Evolutionary conservation across 768 basidiomycete genomes (phyloP), one percentile per base, ranked within the genome.

Genomic region (Fibroporia radiculosa): DNA sequence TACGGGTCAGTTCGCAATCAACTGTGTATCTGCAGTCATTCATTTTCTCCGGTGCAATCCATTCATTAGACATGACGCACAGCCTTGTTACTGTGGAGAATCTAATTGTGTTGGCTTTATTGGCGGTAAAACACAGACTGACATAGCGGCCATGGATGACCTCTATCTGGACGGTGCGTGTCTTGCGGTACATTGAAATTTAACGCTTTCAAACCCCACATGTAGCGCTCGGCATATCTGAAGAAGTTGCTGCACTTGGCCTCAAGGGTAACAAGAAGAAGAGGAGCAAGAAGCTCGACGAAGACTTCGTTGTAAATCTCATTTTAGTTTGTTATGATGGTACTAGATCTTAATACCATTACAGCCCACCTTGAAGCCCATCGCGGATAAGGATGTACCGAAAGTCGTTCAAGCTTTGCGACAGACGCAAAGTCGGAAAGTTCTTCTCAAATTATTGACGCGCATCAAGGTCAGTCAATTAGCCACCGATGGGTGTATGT

Each of bases 111-210:
- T 96, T 4, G 96, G 96, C 2, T 90, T 78, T 58, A 92, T 99
- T 53, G 96, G 96, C 48, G 96, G 96, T 19, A 99, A 97, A 67
- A 98, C 93, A 0, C 96, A 99, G 63, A 98, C 96, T 2, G 95
- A 98, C 58, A 74, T 97, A 18, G 89, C 79, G 5, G 81, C 82
- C 6, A 93, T 98, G 82, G 93, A 96, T 59, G 93, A 97, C 57
- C 71, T 97, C 2, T 91, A 88, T 64, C 78, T 97, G 18, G 92
- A 97, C 56, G 93, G 91, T 90, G 55, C 42, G 73, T 48, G 32
- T 29, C 18, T 26, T 42, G 42, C 32, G 42, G 16, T 8, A 14
- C 22, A 11, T 12, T 12, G 5, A n/a, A 49, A 42, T 36, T 29
- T n/a, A n/a, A n/a, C n/a, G n/a, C n/a, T n/a, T n/a, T n/a, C 25